Conservation (phyloP, 2,329 filamentous ascomycete species). For the Exserohilum turcica region DNA sequence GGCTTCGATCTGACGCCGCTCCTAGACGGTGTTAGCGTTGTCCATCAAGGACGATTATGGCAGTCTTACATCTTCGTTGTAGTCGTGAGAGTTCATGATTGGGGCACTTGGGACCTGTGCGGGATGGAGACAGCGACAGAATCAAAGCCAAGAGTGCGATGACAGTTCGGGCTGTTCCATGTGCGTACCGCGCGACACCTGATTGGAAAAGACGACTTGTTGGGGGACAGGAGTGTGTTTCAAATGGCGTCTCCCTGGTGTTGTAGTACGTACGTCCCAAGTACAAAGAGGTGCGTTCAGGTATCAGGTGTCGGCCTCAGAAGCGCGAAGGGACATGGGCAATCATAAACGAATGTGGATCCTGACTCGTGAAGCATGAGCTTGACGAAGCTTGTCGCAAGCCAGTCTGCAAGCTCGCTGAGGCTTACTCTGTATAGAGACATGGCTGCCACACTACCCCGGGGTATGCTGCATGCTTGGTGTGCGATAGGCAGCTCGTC, state of each 20-base stretch:
- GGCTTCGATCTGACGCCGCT: slow-evolving; percentile 54
- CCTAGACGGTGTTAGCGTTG: slow-evolving; percentile 34
- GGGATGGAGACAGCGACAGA: background rate
- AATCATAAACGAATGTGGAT: background rate
- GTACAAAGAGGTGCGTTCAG: background rate
- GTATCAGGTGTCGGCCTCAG: background rate
- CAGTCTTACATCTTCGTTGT: slow-evolving; percentile 14
- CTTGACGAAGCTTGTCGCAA: background rate
- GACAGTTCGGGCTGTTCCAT: background rate
- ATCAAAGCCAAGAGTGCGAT: too few species aligned
- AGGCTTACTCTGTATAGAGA: background rate
- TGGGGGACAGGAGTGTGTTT: background rate
- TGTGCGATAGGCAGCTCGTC: background rate
- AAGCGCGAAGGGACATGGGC: background rate
- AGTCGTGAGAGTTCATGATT: slow-evolving; percentile 16
- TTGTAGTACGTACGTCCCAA: background rate
- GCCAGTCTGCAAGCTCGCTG: background rate
- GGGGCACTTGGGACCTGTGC: background rate
- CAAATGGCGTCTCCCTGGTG: background rate
- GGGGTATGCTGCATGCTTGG: background rate
- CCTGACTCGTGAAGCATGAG: background rate
- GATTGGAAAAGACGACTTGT: background rate
- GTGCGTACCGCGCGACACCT: background rate
- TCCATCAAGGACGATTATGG: too few species aligned
- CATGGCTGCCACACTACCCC: background rate